These are phyloP conservation scores for Populus hybrid DNA, from an alignment of 441 rosid species.

Conservation along the genomic window DNA sequence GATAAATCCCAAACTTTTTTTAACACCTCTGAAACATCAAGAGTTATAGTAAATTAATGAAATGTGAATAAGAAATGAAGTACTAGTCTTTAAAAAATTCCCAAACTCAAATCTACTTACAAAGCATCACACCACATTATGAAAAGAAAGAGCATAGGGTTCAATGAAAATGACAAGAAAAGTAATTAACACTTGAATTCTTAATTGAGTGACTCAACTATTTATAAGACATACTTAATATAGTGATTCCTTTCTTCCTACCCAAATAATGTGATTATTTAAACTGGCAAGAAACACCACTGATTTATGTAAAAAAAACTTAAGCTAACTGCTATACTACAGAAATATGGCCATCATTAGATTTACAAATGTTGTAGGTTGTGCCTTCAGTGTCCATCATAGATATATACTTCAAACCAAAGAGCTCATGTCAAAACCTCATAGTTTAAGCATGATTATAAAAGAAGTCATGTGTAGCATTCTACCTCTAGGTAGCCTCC, in stretches of 20 bases:
- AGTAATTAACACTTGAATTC: neutral
- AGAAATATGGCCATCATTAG: neutral
- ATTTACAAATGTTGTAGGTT: neutral
- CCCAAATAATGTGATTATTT: neutral
- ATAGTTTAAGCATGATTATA: constrained; percentile 12
- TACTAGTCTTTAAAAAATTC: neutral
- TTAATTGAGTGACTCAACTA: neutral
- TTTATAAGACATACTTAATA: neutral
- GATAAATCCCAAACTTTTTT: constrained; percentile 96
- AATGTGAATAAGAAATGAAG: constrained; percentile 21
- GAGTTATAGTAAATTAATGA: constrained; percentile 23
- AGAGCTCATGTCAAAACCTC: constrained; percentile 7
- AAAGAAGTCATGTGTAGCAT: constrained; percentile 9
- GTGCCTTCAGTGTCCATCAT: neutral
- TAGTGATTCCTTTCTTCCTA: neutral
- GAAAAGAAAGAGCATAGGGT: neutral
- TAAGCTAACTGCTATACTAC: neutral
- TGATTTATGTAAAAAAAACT: neutral
- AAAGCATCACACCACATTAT: constrained; percentile 5
- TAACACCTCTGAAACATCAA: constrained; percentile 77
- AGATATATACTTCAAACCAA: constrained; percentile 1
- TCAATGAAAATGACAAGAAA: neutral
- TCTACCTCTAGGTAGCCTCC: constrained; percentile 98
- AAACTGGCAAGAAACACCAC: neutral
- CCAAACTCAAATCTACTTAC: neutral